Evolutionary conservation across 1,284 basidiomycete genomes (phyloP).

Genomic region (Cryptococcus jaspeensis): DNA sequence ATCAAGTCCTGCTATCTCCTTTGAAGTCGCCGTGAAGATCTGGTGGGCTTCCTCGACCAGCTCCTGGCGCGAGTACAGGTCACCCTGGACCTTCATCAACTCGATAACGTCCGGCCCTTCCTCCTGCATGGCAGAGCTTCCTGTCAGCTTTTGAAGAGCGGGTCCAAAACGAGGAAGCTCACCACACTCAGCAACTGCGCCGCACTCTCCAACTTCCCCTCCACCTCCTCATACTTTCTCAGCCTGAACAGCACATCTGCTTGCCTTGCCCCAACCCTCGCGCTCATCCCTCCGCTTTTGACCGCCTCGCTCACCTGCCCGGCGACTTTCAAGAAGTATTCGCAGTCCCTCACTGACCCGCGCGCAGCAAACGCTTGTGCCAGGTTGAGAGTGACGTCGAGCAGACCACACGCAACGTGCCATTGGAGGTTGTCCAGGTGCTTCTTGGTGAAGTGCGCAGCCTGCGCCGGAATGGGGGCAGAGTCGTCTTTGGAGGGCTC

Average conservation of each 20-base stretch:
- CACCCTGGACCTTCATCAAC: constrained; percentile 61
- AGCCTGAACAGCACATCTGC: constrained; percentile 68
- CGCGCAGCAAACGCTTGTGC: constrained; percentile 63
- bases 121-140: constrained; percentile 13
- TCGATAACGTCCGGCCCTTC: constrained; percentile 60
- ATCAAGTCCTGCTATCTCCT: constrained; percentile 37
- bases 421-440: constrained; percentile 66
- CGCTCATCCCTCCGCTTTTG: constrained; percentile 63
- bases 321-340: constrained; percentile 75
- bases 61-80: constrained; percentile 50
- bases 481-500: constrained; percentile 37
- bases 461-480: constrained; percentile 26
- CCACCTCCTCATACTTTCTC: constrained; percentile 60
- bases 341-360: constrained; percentile 75
- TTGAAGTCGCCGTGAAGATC: constrained; percentile 43
- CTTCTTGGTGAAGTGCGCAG: constrained; percentile 27
- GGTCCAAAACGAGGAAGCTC: constrained; percentile 11
- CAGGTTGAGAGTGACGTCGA: constrained; percentile 65
- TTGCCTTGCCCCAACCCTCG: constrained; percentile 63
- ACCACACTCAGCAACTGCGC: constrained; percentile 39
- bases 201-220: constrained; percentile 59
- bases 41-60: constrained; percentile 58
- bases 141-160: background rate
- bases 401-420: constrained; percentile 56
- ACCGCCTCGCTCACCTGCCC: constrained; percentile 65